Conservation (phyloP, 2,329 filamentous ascomycete species). For the Bipolaris cookei region DNA sequence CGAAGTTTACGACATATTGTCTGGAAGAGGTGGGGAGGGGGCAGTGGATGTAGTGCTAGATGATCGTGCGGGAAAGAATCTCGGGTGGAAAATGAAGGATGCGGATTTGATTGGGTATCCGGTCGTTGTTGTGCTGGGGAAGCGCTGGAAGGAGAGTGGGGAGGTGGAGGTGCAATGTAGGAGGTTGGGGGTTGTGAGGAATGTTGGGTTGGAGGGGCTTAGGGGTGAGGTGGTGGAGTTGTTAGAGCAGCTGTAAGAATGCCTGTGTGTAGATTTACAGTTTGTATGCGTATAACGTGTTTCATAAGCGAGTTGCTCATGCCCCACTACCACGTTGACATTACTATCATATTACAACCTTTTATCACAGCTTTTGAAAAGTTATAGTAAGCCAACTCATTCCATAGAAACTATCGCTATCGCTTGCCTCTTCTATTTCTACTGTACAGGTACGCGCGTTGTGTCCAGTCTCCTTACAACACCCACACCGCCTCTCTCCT, state of each 20-base stretch:
- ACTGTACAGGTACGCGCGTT: no score
- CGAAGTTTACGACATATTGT: slow-evolving; percentile 68
- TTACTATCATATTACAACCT: no score
- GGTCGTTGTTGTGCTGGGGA: slow-evolving; percentile 77
- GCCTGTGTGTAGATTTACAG: not conserved
- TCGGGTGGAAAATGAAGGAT: slow-evolving; percentile 88
- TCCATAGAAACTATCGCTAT: no score
- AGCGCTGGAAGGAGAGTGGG: slow-evolving; percentile 39
- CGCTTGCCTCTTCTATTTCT: no score
- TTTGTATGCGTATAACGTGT: not conserved
- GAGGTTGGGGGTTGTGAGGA: slow-evolving; percentile 66
- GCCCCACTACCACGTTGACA: no score
- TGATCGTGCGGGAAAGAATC: slow-evolving; percentile 58
- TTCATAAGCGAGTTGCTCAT: no score
- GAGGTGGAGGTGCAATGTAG: slow-evolving; percentile 81
- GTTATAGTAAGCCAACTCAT: no score
- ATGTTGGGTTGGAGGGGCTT: slow-evolving; percentile 61
- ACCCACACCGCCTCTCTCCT: no score
- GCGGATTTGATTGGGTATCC: slow-evolving; percentile 91
- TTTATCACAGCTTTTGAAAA: no score
- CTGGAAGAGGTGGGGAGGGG: not conserved
- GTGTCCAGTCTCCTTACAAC: no score
- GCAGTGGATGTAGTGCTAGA: slow-evolving; percentile 45
- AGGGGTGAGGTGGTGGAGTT: slow-evolving; percentile 48
- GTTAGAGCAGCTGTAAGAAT: slow-evolving; percentile 27